Evolutionary conservation across 495 filamentous ascomycete genomes (phyloP), one percentile per base, ranked within the genome.

Genomic region (Neurospora tetraspora): DNA sequence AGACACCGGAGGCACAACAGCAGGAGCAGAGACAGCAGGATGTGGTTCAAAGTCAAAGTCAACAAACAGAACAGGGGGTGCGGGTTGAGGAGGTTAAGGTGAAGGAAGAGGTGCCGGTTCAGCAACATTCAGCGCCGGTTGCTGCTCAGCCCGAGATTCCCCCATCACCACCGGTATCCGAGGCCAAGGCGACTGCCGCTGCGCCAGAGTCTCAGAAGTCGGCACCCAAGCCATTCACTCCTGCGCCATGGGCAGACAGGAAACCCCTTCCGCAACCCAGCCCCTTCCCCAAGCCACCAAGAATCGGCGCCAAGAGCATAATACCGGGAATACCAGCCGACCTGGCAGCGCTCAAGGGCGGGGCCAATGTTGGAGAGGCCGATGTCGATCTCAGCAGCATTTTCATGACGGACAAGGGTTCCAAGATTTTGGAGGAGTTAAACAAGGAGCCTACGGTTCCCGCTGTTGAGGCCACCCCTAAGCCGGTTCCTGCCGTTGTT

Each of bases 401-500:
- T 38, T 85, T 85, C 47, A 80, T 76, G 39, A 84, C 82, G 20
- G 76, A 59, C 43, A 77, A 73, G 38, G 82, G 77, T 10, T 81
- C 81, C 8, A 76, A 75, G 40, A 79, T 81, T 8, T 20, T 83
- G 27, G 80, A 81, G 36, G 76, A 74, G 3, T 11, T 77, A 39
- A 73, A 74, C 70, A 72, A 65, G 70, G 53, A 68, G 53, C 42
- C 34, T 16, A 36, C 70, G 34, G 34, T 69, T 40, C 36, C n/a
- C 34, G 34, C 34, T 4, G 34, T 37, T 12, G 36, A 39, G n/a
- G 18, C 18, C 3, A 61, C 12, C 53, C 12, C 23, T 61, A 14
- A 61, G 53, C 27, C 27, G 23, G 12, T 61, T 18, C 2, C 3
- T 27, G 53, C 53, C 14, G 0, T 0, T 61, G 53, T 65, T 1